Evolutionary conservation across 1,284 basidiomycete species (phyloP).

Genomic region (Ganoderma boninense): DNA sequence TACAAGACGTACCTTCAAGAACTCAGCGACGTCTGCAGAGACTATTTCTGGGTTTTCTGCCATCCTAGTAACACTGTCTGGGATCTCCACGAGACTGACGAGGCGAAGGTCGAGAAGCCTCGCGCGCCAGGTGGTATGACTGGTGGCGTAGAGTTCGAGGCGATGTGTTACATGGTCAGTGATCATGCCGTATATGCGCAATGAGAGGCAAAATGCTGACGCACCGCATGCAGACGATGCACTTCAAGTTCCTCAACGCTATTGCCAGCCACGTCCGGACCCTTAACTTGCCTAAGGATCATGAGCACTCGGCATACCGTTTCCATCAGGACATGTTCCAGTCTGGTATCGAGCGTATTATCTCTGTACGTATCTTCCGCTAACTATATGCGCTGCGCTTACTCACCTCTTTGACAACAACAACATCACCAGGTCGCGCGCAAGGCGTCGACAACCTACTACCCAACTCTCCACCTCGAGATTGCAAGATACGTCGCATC

Average conservation of each 20-base stretch:
- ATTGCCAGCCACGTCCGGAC: slow-evolving; percentile 71
- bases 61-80: slow-evolving; percentile 94
- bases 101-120: slow-evolving; percentile 87
- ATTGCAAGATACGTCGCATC: slow-evolving; percentile 84
- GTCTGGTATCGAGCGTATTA: slow-evolving; percentile 86
- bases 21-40: slow-evolving; percentile 88
- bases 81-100: slow-evolving; percentile 84
- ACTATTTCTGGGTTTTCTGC: slow-evolving; percentile 99
- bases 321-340: slow-evolving; percentile 89
- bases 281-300: slow-evolving; percentile 68
- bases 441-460: slow-evolving; percentile 92
- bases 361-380: slow-evolving; percentile 58
- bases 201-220: not conserved
- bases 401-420: not conserved
- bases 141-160: slow-evolving; percentile 97
- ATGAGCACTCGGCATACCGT: slow-evolving; percentile 78
- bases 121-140: slow-evolving; percentile 98
- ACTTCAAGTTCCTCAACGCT: slow-evolving; percentile 86
- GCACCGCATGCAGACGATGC: slow-evolving; percentile 67
- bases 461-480: slow-evolving; percentile 92
- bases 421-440: slow-evolving; percentile 76
- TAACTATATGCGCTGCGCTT: not conserved
- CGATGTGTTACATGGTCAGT: slow-evolving; percentile 92
- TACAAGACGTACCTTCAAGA: slow-evolving; percentile 94
- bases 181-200: not conserved